phyloP scores from a whole-genome alignment of 768 basidiomycete genomes.

The Dacryopinax primogenitus region DNA sequence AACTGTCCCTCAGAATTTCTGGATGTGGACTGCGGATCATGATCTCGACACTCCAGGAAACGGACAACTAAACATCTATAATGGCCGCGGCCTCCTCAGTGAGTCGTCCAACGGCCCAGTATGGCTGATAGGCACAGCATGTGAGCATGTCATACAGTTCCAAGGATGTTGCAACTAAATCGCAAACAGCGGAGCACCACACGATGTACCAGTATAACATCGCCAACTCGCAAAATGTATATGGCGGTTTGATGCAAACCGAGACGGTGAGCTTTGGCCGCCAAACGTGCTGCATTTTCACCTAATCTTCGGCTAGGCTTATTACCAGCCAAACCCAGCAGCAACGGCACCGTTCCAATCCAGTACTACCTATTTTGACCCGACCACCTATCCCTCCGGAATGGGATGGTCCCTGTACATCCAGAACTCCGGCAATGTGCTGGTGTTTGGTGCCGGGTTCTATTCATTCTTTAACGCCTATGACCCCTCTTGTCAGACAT shows the following conservation, averaged over 20 bases:
- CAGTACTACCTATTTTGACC: conserved; percentile 37
- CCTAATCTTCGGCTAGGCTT: neutral
- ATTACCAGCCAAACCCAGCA: conserved; percentile 37
- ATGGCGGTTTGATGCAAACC: conserved; percentile 59
- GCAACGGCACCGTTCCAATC: conserved; percentile 45
- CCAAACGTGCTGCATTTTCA: neutral
- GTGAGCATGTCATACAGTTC: neutral
- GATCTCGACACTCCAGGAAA: conserved; percentile 46
- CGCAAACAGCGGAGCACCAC: conserved; percentile 47
- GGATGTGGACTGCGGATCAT: conserved; percentile 75
- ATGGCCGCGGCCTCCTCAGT: conserved; percentile 61
- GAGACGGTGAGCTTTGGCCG: conserved; percentile 39
- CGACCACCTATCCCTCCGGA: conserved; percentile 34
- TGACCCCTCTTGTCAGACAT: conserved; percentile 35
- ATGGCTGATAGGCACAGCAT: conserved; percentile 64
- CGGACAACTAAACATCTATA: conserved; percentile 43
- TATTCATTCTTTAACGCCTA: conserved; percentile 63
- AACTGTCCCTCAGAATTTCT: conserved; percentile 25
- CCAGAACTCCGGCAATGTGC: conserved; percentile 40
- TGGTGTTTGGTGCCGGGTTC: conserved; percentile 54
- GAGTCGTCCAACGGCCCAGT: conserved; percentile 58
- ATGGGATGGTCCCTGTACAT: conserved; percentile 45
- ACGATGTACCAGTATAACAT: conserved; percentile 57
- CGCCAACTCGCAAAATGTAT: conserved; percentile 50
- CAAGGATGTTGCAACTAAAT: neutral